Evolutionary conservation across 2,329 filamentous ascomycete genomes (phyloP).

Genomic region (Colletotrichum lupini): DNA sequence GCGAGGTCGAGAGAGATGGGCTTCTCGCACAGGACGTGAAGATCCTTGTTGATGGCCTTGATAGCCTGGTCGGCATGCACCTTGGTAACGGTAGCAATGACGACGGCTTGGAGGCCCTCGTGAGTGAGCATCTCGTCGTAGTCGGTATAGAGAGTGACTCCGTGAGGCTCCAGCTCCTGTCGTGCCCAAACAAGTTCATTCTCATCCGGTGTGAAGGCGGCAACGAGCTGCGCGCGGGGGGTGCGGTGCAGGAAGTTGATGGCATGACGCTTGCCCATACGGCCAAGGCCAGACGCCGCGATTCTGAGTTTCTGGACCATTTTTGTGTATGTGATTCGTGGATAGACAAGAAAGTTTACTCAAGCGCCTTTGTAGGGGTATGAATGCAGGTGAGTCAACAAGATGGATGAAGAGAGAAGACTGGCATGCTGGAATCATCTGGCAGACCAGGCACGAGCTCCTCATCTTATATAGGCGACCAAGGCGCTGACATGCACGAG

Average conservation of each 20-base stretch:
- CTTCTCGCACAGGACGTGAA: slow-evolving; percentile 71
- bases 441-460: background rate
- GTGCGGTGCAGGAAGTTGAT: slow-evolving; percentile 57
- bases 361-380: background rate
- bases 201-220: slow-evolving; percentile 58
- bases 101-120: slow-evolving; percentile 52
- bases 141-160: slow-evolving; percentile 54
- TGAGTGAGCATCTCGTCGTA: slow-evolving; percentile 59
- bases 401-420: background rate
- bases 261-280: slow-evolving; percentile 64
- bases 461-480: background rate
- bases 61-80: slow-evolving; percentile 69
- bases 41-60: slow-evolving; percentile 63
- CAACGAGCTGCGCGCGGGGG: slow-evolving; percentile 60
- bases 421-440: background rate
- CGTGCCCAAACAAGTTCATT: slow-evolving; percentile 57
- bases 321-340: background rate
- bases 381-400: background rate
- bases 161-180: slow-evolving; percentile 52
- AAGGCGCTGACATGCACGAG: background rate
- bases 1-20: slow-evolving; percentile 68
- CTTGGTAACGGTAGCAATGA: slow-evolving; percentile 56
- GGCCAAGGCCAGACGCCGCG: slow-evolving; percentile 60
- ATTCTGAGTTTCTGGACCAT: slow-evolving; percentile 49
- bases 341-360: too few relatives aligned